Conservation (phyloP, 331 rosid species). For the Arachis monticola region DNA sequence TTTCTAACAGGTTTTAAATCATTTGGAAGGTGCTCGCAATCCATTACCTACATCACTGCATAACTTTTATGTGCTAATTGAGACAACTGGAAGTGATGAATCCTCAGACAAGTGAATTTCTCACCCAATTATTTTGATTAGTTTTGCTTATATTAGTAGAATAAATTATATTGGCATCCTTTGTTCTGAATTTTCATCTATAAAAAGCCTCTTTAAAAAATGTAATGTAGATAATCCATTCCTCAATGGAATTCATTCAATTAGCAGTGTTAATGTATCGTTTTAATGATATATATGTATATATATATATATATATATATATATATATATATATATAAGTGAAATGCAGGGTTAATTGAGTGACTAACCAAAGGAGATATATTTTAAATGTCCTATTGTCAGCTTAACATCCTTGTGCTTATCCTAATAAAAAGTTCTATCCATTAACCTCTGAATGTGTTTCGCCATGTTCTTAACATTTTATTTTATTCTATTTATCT, state of each 20-base stretch:
- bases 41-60: slow-evolving; percentile 75
- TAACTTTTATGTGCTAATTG: slow-evolving; percentile 85
- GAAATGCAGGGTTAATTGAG: slow-evolving; percentile 30
- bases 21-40: slow-evolving; percentile 86
- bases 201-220: slow-evolving; percentile 11
- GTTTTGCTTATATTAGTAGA: slow-evolving; percentile 4
- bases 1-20: slow-evolving; percentile 66
- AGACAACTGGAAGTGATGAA: slow-evolving; percentile 95
- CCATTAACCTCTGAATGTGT: slow-evolving; percentile 5
- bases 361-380: slow-evolving; percentile 19
- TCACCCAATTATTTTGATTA: slow-evolving; percentile 26
- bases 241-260: slow-evolving; percentile 9
- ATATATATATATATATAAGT: too few relatives aligned
- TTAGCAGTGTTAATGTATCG: neutral
- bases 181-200: slow-evolving; percentile 22
- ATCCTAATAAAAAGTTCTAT: slow-evolving; percentile 33
- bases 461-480: slow-evolving; percentile 7
- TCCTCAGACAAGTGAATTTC: slow-evolving; percentile 69
- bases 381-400: slow-evolving; percentile 22
- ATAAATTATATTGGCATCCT: slow-evolving; percentile 9
- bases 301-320: too few relatives aligned
- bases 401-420: slow-evolving; percentile 6
- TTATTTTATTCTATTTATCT: neutral
- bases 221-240: neutral
- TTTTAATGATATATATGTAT: neutral